phyloP scores from a whole-genome alignment of 352 stramenopile species.

The Phytophthora sansomeana region DNA sequence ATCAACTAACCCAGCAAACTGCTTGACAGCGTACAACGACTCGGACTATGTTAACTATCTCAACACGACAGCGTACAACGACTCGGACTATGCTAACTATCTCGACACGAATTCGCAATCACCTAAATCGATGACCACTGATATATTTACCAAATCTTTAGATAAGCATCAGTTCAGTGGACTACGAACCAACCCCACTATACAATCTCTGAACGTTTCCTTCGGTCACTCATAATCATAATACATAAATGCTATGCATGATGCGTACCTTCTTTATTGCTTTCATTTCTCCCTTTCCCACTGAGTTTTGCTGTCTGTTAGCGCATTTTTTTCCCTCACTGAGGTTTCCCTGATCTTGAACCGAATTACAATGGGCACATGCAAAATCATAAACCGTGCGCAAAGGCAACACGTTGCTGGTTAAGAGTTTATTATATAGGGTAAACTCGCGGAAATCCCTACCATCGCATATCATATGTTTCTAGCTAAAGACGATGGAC shows the following conservation, averaged over 20 bases:
- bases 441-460: constrained; percentile 1
- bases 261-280: no score
- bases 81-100: constrained; percentile 22
- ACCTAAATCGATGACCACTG: constrained; percentile 30
- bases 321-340: constrained; percentile 7
- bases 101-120: constrained; percentile 26
- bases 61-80: constrained; percentile 42
- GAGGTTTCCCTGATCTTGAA: constrained; percentile 15
- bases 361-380: constrained; percentile 10
- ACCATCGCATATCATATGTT: no score
- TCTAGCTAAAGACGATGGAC: no score
- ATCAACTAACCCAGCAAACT: constrained; percentile 7
- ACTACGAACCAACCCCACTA: constrained; percentile 8
- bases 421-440: constrained; percentile 16
- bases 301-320: constrained; percentile 2
- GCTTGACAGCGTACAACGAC: no score
- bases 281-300: no score
- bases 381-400: constrained; percentile 4
- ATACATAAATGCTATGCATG: no score
- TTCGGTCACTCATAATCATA: no score
- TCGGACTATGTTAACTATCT: constrained; percentile 22
- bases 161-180: no score
- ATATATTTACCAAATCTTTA: constrained; percentile 44
- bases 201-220: no score
- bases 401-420: constrained; percentile 11